Evolutionary conservation across 73 alveolate genomes (phyloP).

Genomic region (Paramecium biaurelia): DNA sequence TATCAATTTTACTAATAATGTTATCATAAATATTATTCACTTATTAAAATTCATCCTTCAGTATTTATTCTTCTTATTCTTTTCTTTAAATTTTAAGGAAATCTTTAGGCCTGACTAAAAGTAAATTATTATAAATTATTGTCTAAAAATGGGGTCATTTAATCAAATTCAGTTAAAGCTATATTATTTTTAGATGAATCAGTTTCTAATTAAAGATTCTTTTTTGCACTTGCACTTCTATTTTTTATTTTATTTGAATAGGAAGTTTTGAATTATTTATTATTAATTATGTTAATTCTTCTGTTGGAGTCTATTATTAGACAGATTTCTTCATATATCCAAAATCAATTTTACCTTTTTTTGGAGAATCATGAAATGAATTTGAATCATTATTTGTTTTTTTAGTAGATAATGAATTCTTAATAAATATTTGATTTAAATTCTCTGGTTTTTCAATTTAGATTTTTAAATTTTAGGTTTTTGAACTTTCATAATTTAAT

Average conservation of each 20-base stretch:
- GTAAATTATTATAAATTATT: background rate
- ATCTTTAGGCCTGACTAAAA: background rate
- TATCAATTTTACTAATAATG: background rate
- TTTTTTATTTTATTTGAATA: background rate
- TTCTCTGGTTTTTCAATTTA: background rate
- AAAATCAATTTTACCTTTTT: constrained; percentile 4
- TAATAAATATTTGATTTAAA: background rate
- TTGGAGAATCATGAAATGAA: background rate
- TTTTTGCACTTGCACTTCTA: background rate
- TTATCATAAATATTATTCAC: background rate
- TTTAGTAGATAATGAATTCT: background rate
- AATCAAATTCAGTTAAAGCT: background rate
- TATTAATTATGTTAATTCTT: background rate
- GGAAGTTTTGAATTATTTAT: background rate
- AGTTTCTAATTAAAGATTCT: background rate
- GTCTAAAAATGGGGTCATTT: background rate
- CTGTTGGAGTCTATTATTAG: background rate
- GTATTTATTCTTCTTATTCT: background rate
- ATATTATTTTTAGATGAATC: background rate
- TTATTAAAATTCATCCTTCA: constrained; percentile 3
- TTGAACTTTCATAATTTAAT: background rate
- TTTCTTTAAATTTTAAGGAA: background rate
- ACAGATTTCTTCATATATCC: background rate
- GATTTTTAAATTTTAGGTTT: background rate
- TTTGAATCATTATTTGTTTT: background rate